Evolutionary conservation across 139 green algal species (phyloP), one percentile per base, ranked within the genome.

Genomic region (Volvox africanus): DNA sequence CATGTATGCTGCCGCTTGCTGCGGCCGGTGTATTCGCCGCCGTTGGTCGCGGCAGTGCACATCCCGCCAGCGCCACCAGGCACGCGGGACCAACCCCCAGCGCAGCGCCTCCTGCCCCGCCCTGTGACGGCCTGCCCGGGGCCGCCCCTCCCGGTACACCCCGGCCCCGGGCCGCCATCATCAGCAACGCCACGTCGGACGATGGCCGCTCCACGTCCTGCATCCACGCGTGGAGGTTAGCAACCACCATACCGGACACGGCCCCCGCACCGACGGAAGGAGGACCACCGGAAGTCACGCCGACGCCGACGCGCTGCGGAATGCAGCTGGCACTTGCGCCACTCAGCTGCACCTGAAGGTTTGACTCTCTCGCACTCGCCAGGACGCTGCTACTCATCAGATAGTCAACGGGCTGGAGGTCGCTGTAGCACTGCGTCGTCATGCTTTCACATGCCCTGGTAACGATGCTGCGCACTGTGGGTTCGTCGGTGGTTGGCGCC

Each of bases 141-240:
- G 18, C 71, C 20, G 71, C 71, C 71, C 71, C 71, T 20, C 71
- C 24, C 3, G 11, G 22, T 3, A 12, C 24, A 26, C 67, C 71
- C 71, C 28, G 30, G 71, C 71, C 71, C 28, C 71, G 30, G 21
- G 71, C 71, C 71, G 21, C 22, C 61, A 87, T 50, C 61, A 87
- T 50, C 61, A 87, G 61, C 20, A 87, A 33, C 0, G 82, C 68
- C 61, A 87, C 82, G 26, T 87, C 82, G 67, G 61, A 50, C 0
- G 61, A 78, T 5, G 82, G 82, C 32, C 61, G 82, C 82, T 87
- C 82, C 32, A 87, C 61, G 30, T 87, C 82, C 20, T 87, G 82
- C 32, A 87, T 33, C 82, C 82, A 87, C 20, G 82, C 61, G 30
- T 77, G 55, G 17, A 87, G 18, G 82, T 87, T 87, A 30, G 61